These are phyloP conservation scores for Geotrichum europaeum DNA, from an alignment of 1,139 yeast genomes.

Conservation along the genomic window DNA sequence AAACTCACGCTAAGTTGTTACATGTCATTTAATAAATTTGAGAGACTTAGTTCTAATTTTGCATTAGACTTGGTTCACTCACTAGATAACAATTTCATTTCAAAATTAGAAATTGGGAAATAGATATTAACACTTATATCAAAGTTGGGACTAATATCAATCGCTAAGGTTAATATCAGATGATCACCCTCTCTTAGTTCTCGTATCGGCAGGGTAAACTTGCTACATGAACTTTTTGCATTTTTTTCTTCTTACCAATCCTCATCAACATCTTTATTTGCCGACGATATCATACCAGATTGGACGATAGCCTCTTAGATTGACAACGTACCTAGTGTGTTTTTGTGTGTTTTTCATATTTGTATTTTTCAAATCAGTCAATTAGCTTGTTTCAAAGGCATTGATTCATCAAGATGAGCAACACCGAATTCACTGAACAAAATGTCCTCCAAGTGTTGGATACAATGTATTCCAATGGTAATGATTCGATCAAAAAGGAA, in stretches of 20 bases:
- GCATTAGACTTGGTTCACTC: neutral
- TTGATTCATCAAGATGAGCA: slow-evolving; percentile 4
- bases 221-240: neutral
- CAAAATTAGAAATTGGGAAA: neutral
- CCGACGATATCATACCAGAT: neutral
- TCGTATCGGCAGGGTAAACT: neutral
- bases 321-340: neutral
- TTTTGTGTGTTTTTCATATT: neutral
- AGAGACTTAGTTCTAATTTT: neutral
- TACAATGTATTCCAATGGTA: slow-evolving; percentile 55
- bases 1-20: neutral
- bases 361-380: neutral
- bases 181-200: neutral
- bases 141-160: neutral
- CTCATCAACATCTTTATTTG: neutral
- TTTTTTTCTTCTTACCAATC: neutral
- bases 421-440: slow-evolving; percentile 11
- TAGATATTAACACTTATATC: neutral
- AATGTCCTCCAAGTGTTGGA: slow-evolving; percentile 45
- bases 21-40: neutral
- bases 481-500: slow-evolving; percentile 44
- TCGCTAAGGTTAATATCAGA: neutral
- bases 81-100: neutral
- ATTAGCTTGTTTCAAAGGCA: neutral
- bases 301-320: neutral